Percentiles rank a stretch among this genome's conserved stretches.
Evolutionary conservation across 768 basidiomycete species (phyloP).

Genomic region (Mycena olivaceomarginata): DNA sequence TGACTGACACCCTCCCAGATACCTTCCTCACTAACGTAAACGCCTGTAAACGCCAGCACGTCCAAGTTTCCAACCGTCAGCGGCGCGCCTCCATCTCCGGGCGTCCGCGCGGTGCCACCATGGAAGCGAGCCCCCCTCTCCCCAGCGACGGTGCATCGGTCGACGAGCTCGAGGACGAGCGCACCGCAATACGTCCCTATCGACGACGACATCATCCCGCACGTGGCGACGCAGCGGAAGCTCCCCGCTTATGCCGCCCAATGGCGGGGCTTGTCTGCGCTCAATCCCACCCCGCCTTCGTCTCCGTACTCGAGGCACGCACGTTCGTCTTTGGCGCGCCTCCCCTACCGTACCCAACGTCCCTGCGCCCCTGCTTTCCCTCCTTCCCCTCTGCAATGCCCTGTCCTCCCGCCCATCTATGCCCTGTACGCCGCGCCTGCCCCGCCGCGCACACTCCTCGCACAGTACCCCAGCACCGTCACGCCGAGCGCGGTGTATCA

Average conservation of each 20-base stretch:
- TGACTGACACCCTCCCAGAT: neutral
- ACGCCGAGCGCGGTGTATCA: constrained; percentile 77
- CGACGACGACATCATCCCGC: constrained; percentile 53
- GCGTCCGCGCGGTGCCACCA: too few relatives aligned
- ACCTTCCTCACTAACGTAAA: neutral
- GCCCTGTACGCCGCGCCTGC: constrained; percentile 66
- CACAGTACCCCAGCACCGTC: constrained; percentile 74
- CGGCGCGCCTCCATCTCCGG: neutral
- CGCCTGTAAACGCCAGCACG: too few relatives aligned
- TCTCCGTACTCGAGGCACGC: too few relatives aligned
- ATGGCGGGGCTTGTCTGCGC: constrained; percentile 70
- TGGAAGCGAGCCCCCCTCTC: neutral
- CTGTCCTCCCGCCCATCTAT: constrained; percentile 69
- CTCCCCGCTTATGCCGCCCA: constrained; percentile 74
- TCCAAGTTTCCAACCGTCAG: neutral
- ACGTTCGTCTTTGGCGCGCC: too few relatives aligned
- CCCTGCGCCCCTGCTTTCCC: too few relatives aligned
- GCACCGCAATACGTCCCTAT: too few relatives aligned
- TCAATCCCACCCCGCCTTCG: neutral
- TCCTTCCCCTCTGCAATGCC: too few relatives aligned
- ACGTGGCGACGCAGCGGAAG: constrained; percentile 67
- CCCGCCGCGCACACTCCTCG: constrained; percentile 73
- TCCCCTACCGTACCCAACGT: too few relatives aligned
- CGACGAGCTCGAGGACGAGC: too few relatives aligned
- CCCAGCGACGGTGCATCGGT: too few relatives aligned